These are phyloP conservation scores for Wilcoxina mikolae DNA, from an alignment of 495 filamentous ascomycete genomes.

Conservation along the genomic window DNA sequence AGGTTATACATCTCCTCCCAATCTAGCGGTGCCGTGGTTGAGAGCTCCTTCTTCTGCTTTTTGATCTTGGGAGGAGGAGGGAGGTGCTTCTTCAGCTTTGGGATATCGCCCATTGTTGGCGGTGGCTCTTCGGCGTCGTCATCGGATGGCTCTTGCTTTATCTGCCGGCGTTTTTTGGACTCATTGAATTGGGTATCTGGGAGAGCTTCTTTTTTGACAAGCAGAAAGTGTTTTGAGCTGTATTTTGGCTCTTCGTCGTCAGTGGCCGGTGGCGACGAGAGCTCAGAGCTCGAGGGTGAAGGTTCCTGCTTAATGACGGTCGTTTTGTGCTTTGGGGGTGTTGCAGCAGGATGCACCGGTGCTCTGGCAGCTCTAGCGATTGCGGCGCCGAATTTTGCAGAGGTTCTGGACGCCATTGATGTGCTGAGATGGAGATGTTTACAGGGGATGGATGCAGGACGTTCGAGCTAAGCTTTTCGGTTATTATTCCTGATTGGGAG, in stretches of 20 bases:
- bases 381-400: slow-evolving; percentile 1
- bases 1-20: slow-evolving; percentile 75
- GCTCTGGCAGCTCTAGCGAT: neutral
- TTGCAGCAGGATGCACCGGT: neutral
- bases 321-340: too few species aligned
- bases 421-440: too few species aligned
- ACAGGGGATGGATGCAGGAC: too few species aligned
- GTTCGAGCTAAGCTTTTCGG: too few species aligned
- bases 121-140: neutral
- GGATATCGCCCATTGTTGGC: slow-evolving; percentile 1
- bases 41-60: neutral
- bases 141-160: slow-evolving; percentile 1
- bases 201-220: neutral
- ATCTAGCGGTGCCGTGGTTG: slow-evolving; percentile 46
- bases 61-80: neutral
- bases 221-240: neutral
- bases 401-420: neutral
- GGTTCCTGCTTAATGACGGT: neutral
- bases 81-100: neutral
- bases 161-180: neutral
- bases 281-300: slow-evolving; percentile 1
- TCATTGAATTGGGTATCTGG: neutral
- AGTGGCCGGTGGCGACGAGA: slow-evolving; percentile 1
- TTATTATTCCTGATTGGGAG: too few species aligned
- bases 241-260: neutral